Evolutionary conservation across 139 green algal species (phyloP).

Genomic region (Tetraselmis striata): DNA sequence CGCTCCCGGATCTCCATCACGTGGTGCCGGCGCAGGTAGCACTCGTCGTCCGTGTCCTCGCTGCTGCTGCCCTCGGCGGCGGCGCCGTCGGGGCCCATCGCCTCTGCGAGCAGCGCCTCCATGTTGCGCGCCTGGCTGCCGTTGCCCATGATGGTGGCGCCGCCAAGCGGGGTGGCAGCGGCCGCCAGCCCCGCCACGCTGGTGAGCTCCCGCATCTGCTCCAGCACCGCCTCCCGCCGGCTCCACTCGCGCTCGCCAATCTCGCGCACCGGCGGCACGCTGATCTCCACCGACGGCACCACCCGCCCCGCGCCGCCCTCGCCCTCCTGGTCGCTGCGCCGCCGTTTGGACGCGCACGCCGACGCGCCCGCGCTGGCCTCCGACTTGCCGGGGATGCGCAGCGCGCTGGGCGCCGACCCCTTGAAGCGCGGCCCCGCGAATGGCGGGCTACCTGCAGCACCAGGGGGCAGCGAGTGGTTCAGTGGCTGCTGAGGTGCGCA

Average conservation of each 20-base stretch:
- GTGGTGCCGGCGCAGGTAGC: constrained; percentile 8
- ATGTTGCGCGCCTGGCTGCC: background rate
- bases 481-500: too few species aligned
- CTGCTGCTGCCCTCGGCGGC: constrained; percentile 2
- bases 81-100: background rate
- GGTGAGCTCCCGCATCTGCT: background rate
- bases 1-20: constrained; percentile 13
- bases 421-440: background rate
- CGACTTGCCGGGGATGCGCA: background rate
- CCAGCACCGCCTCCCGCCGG: background rate
- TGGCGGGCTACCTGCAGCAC: background rate
- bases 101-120: background rate
- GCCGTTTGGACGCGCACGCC: background rate
- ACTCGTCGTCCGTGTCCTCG: constrained; percentile 20
- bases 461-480: too few species aligned
- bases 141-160: background rate
- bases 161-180: background rate
- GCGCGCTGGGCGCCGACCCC: background rate
- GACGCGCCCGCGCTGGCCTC: background rate
- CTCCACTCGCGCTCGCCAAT: background rate
- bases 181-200: background rate
- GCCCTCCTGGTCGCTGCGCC: background rate
- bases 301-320: background rate
- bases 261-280: background rate
- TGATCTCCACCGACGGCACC: background rate